phyloP scores from a whole-genome alignment of 306 rosid genomes.

The Lathyrus tuberosus region DNA sequence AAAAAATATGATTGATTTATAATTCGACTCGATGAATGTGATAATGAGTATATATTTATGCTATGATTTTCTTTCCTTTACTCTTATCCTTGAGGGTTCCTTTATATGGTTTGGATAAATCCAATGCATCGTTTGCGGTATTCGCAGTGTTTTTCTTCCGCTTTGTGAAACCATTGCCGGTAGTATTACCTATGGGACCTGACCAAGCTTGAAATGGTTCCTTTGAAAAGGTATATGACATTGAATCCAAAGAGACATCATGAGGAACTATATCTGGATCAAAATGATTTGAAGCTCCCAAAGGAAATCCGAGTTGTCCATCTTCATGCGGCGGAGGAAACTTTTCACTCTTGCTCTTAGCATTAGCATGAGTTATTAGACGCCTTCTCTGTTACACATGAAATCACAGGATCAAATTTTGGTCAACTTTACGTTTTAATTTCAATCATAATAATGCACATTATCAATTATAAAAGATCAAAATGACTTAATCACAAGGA shows the following conservation, averaged over 20 bases:
- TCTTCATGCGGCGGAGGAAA: conserved; percentile 95
- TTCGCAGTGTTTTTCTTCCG: conserved; percentile 63
- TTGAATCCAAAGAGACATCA: conserved; percentile 67
- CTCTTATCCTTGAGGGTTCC: conserved; percentile 50
- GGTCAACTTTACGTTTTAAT: conserved; percentile 10
- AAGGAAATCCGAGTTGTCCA: conserved; percentile 77
- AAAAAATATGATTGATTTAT: conserved; percentile 19
- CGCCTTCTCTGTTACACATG: conserved; percentile 72
- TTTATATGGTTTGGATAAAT: conserved; percentile 51
- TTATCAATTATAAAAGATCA: background rate
- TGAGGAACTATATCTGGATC: conserved; percentile 78
- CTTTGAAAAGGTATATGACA: conserved; percentile 66
- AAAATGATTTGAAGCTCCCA: conserved; percentile 80
- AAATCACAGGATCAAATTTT: conserved; percentile 29
- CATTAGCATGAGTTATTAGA: conserved; percentile 76
- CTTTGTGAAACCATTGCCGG: conserved; percentile 53
- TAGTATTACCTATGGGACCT: conserved; percentile 72
- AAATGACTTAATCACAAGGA: conserved; percentile 2
- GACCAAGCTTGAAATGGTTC: conserved; percentile 78
- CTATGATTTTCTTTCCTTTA: conserved; percentile 69
- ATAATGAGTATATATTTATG: conserved; percentile 39
- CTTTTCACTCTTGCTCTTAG: conserved; percentile 95
- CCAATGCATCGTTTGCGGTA: conserved; percentile 54
- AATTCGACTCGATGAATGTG: conserved; percentile 41
- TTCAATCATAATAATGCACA: conserved; percentile 15